These are phyloP conservation scores for Eucalyptus decipiens DNA, from an alignment of 345 rosid genomes.

Conservation along the genomic window DNA sequence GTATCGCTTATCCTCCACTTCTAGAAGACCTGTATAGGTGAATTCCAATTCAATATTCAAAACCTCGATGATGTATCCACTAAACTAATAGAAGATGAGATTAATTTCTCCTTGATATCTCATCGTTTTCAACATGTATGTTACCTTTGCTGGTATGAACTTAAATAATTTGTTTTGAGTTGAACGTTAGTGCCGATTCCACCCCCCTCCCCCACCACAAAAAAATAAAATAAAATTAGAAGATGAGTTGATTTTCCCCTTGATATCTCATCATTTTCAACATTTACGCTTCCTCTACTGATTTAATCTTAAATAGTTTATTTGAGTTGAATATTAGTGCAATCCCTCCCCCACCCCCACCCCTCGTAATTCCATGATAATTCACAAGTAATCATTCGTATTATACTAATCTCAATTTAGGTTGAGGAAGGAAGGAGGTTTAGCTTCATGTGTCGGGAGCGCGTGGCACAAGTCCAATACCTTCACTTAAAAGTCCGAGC, in stretches of 20 bases:
- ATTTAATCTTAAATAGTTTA: background rate
- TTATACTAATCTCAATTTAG: background rate
- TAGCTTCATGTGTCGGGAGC: too few species aligned
- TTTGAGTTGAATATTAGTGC: background rate
- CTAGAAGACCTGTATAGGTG: background rate
- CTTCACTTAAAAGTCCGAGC: too few species aligned
- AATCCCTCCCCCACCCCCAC: too few species aligned
- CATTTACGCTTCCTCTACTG: too few species aligned
- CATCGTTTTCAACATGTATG: background rate
- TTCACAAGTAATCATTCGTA: background rate
- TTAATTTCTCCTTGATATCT: background rate
- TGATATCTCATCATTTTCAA: too few species aligned
- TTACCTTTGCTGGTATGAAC: background rate
- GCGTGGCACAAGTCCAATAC: too few species aligned
- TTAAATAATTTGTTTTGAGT: background rate
- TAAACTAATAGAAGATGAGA: background rate
- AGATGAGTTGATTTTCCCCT: too few species aligned
- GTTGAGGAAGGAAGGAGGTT: background rate
- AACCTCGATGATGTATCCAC: background rate
- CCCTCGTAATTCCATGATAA: too few species aligned
- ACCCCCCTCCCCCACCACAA: rapidly evolving
- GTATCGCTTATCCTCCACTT: background rate
- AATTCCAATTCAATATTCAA: background rate
- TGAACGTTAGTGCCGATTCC: background rate
- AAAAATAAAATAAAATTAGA: too few species aligned